Evolutionary conservation across 768 basidiomycete species (phyloP), one percentile per base, ranked within the genome.

Genomic region (Naematelia encephala): DNA sequence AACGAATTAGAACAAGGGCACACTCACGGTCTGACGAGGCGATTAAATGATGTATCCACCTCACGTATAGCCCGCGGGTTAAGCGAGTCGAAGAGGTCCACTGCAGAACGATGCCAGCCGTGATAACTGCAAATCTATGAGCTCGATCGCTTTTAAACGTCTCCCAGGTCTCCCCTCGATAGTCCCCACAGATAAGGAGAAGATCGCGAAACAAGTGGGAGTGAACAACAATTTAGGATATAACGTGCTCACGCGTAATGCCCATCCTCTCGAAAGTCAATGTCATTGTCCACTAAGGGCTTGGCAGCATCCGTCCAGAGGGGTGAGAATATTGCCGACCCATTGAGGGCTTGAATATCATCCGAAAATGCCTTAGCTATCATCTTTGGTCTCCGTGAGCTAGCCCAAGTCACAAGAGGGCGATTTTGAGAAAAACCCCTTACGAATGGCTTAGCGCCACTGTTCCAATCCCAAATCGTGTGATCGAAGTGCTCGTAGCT

Each of bases 101-200:
- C 76, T 13, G 77, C 77, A 28, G 77, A 58, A 5, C 64, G 68
- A 62, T 78, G 76, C 77, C 77, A 78, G 1, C 76, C 71, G 57
- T 78, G 77, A 61, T 78, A 78, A 26, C 77, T 77, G 47, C n/a
- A n/a, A n/a, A 14, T 27, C 21, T 29, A 30, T 43, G 57, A 47
- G 62, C 28, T 42, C 16, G 57, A 14, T 52, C 12, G 11, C 39
- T 19, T 12, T 43, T 43, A 43, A 11, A 11, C 11, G 11, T 19
- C 50, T 28, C 26, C 28, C 5, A n/a, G 4, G 11, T 28, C 46
- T 14, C n/a, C 11, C 13, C 14, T 16, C n/a, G n/a, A n/a, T n/a
- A n/a, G n/a, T n/a, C n/a, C n/a, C n/a, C n/a, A n/a, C n/a, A n/a
- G n/a, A n/a, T n/a, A n/a, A n/a, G n/a, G n/a, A n/a, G n/a, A n/a